Evolutionary conservation across 148 eudicot genomes (phyloP).

Genomic region (Chenopodium formosanum): DNA sequence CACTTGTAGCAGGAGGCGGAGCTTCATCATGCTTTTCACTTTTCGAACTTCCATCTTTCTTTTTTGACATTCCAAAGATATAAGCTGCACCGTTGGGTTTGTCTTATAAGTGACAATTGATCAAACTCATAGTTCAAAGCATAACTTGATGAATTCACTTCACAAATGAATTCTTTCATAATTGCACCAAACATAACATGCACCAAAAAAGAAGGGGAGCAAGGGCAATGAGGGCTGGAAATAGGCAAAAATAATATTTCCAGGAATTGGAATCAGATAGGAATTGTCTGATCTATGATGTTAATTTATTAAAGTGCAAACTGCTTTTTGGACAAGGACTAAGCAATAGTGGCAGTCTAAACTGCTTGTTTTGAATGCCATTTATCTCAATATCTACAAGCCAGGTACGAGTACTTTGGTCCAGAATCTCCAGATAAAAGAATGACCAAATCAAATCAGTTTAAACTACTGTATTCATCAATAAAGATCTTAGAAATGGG

Average conservation of each 20-base stretch:
- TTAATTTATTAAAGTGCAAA: neutral
- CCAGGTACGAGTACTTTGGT: neutral
- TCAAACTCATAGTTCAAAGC: neutral
- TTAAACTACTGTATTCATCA: neutral
- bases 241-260: neutral
- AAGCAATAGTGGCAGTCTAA: neutral
- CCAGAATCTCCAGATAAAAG: neutral
- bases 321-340: neutral
- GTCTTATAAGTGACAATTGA: neutral
- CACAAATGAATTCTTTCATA: neutral
- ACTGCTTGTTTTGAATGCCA: neutral
- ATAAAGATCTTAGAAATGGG: neutral
- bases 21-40: conserved; percentile 34
- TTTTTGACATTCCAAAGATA: conserved; percentile 38
- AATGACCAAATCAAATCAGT: neutral
- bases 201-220: neutral
- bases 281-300: neutral
- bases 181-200: neutral
- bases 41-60: conserved; percentile 39
- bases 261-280: neutral
- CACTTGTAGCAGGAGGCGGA: conserved; percentile 30
- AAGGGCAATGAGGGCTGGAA: neutral
- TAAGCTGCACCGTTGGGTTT: conserved; percentile 46
- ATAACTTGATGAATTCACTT: neutral
- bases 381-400: neutral